A percentile compares a stretch with the other conserved stretches of the same genome.
Conservation (phyloP, 257 asterid genomes). For the Anisodus tanguticus region DNA sequence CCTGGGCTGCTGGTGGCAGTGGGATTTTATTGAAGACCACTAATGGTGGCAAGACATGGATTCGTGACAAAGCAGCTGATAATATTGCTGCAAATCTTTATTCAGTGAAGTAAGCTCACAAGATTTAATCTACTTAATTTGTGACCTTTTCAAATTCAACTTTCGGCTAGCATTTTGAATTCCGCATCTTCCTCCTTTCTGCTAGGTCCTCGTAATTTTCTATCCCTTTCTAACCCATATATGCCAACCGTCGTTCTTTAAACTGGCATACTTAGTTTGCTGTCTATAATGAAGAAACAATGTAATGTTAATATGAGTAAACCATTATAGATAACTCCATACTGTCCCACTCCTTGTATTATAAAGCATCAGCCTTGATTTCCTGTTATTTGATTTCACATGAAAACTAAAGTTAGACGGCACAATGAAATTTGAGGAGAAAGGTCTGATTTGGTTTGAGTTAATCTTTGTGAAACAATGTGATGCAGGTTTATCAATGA, state of each 20-base stretch:
- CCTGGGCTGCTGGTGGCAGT: conserved; percentile 99
- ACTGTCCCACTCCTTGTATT: conserved; percentile 10
- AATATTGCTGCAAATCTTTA: conserved; percentile 97
- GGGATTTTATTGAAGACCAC: conserved; percentile 86
- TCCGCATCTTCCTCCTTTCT: neutral
- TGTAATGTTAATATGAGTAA: neutral
- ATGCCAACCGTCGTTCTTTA: neutral
- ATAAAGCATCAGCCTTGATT: neutral
- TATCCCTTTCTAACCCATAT: neutral
- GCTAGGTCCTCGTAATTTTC: neutral
- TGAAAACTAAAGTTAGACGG: conserved; percentile 5
- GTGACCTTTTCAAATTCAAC: conserved; percentile 10
- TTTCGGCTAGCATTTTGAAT: neutral
- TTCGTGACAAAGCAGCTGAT: conserved; percentile 93
- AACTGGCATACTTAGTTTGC: neutral
- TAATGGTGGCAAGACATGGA: conserved; percentile 89
- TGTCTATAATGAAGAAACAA: neutral
- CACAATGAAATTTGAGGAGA: conserved; percentile 23
- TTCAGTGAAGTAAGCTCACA: conserved; percentile 79
- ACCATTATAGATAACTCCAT: neutral
- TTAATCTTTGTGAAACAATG: conserved; percentile 1
- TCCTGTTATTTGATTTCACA: conserved; percentile 5
- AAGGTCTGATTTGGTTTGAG: neutral
- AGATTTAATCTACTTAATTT: conserved; percentile 2
- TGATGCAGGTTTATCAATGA: conserved; percentile 80